Evolutionary conservation across 2,329 filamentous ascomycete genomes (phyloP), one percentile per base, ranked within the genome.

Genomic region (Fusarium newnesense): DNA sequence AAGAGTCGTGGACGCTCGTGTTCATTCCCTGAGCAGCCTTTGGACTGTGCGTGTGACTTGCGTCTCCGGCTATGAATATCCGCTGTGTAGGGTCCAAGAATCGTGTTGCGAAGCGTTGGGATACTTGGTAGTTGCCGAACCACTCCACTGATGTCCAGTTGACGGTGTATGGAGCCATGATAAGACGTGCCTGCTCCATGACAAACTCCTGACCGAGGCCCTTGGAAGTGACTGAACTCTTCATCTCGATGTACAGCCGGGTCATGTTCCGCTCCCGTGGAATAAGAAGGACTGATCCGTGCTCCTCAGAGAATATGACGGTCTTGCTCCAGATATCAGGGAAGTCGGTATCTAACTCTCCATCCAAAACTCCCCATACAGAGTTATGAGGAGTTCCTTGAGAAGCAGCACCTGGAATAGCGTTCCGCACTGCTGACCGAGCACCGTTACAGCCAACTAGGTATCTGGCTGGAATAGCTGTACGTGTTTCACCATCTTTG

Each of bases 301-400:
- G 85, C 64, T 89, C 85, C 63, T 93, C 89, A 3, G 90, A 91
- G 71, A 91, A 91, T 13, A 93, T 86, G 0, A 92, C 87, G 0
- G 91, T 91, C 81, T 94, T 94, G 79, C 89, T 92, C 90, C 91
- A 93, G 44, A 94, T 87, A 74, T 94, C 92, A 3, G 92, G 92
- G 73, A 94, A 94, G 78, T 93, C 87, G 7, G 92, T 94, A 42
- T 92, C 88, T 9, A 94, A 82, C 76, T 90, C 88, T 72, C 91
- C 92, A 77, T 94, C 92, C 8, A 94, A 82, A 3, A 94, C 92
- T 56, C 91, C 92, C 92, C 92, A 94, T 18, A 89, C 84, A 26
- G 86, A 84, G 7, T 85, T 81, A 61, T 86, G 85, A 9, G 90
- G 88, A 73, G 86, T 80, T 46, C 85, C 85, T 34, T 91, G 85